Evolutionary conservation across 1,139 yeast species (phyloP), one percentile per base, ranked within the genome.

Genomic region (Kazachstania sp.): DNA sequence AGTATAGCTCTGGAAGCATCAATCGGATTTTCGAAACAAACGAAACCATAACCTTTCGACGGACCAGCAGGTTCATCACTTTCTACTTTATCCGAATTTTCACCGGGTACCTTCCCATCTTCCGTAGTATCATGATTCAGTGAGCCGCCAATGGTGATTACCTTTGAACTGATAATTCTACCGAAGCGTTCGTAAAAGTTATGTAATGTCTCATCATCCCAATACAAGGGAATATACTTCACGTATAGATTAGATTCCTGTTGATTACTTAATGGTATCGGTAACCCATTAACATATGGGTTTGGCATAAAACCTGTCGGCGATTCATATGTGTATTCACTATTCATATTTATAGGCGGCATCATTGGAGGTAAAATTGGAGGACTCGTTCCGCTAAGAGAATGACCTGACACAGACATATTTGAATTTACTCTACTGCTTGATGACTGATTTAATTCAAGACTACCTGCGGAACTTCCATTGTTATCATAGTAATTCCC

Each of bases 11-110:
- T 64, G 1, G 76, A 71, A 0, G 79, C 79, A 55, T 72, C 75
- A 9, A 69, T 53, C 8, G 75, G 71, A 35, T 70, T 67, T 46
- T 67, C 67, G 56, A 70, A 75, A 48, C 77, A 74, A 13, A 75
- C 78, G 58, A 75, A 75, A 0, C 79, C 80, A 55, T 71, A 75
- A 0, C 79, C 78, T 48, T 73, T 68, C 0, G 77, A 68, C 0
- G 55, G 34, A 1, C 71, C 71, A 12, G 30, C 35, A 1, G 18
- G 4, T 7, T 37, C 39, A 16, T 20, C 30, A 15, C n/a, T 30
- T 18, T 11, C 32, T 11, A 30, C 18, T 18, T n/a, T 28, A 16
- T 5, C 13, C n/a, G n/a, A 36, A 26, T 23, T 38, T 15, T 38
- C 40, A 3, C 16, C 18, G 4, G 7, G 16, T n/a, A 20, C 2